Conservation (phyloP, 2,329 filamentous ascomycete genomes). For the Beauveria sp. region DNA sequence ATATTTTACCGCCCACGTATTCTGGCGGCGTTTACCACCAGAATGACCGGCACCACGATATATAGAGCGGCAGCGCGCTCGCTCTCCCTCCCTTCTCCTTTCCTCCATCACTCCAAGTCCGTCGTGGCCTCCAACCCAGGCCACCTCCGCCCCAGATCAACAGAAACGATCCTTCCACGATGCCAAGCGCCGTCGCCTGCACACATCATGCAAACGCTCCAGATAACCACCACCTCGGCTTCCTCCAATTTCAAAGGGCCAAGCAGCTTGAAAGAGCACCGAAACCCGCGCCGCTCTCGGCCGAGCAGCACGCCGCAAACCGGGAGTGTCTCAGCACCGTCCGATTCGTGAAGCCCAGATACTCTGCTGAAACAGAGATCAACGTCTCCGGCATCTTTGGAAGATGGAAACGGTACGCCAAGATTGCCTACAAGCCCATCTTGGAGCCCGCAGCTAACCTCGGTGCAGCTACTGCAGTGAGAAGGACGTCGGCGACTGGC, state of each 20-base stretch:
- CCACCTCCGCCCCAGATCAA: neutral
- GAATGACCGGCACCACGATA: neutral
- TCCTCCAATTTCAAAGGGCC: conserved; percentile 11
- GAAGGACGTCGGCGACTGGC: conserved; percentile 16
- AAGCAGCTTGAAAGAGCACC: neutral
- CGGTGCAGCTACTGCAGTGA: conserved; percentile 16
- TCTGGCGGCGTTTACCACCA: neutral
- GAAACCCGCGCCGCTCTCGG: conserved; percentile 13
- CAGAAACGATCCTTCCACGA: neutral
- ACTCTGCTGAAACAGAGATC: conserved; percentile 16
- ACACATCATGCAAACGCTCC: neutral
- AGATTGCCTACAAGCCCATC: neutral
- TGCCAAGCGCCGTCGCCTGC: neutral
- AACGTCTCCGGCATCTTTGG: conserved; percentile 17
- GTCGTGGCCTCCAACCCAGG: no score
- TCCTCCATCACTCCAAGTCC: no score
- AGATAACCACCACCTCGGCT: conserved; percentile 9
- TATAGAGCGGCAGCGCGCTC: neutral
- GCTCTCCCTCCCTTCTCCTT: neutral
- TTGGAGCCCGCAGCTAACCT: conserved; percentile 8
- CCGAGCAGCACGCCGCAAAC: conserved; percentile 16
- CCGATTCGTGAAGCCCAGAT: conserved; percentile 17
- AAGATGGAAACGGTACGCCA: conserved; percentile 18
- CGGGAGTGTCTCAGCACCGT: conserved; percentile 14
- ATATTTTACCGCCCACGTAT: neutral